Conservation (phyloP, 495 filamentous ascomycete genomes). For the Podospora appendiculata region DNA sequence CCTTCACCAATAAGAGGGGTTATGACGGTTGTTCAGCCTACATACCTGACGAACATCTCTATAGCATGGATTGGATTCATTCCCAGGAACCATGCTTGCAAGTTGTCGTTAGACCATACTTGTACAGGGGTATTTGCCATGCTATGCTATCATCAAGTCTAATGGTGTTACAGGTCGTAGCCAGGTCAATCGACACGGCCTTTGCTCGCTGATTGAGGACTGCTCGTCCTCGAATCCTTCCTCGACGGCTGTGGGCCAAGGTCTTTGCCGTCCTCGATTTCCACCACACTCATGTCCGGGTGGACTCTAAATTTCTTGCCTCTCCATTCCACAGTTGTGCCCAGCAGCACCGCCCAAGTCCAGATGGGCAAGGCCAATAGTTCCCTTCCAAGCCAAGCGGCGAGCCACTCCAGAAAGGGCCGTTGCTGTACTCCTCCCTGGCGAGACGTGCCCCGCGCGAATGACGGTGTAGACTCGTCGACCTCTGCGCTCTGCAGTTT, state of each 20-base stretch:
- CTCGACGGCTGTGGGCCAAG: not conserved
- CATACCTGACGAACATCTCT: too few species aligned
- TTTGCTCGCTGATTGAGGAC: conserved; percentile 15
- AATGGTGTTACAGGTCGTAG: conserved; percentile 2
- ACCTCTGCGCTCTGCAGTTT: conserved; percentile 59
- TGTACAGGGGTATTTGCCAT: not conserved
- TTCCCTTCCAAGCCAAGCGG: conserved; percentile 83
- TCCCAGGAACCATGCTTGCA: too few species aligned
- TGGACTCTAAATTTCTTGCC: conserved; percentile 76
- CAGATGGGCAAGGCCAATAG: conserved; percentile 78
- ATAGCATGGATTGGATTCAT: too few species aligned
- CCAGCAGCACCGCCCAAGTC: conserved; percentile 76
- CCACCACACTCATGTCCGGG: conserved; percentile 70
- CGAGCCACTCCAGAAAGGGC: conserved; percentile 61
- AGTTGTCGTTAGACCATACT: not conserved
- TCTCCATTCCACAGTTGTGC: conserved; percentile 78
- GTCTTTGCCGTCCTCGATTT: conserved; percentile 18
- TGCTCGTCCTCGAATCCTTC: not conserved
- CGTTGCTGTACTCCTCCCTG: conserved; percentile 35
- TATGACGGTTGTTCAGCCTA: too few species aligned
- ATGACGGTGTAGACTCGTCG: conserved; percentile 64
- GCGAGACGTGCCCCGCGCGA: conserved; percentile 47
- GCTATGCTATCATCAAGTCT: not conserved
- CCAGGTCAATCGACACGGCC: conserved; percentile 19
- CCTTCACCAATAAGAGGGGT: too few species aligned